Conservation (phyloP, 306 rosid species). For the Trichosanthes cucumerina region DNA sequence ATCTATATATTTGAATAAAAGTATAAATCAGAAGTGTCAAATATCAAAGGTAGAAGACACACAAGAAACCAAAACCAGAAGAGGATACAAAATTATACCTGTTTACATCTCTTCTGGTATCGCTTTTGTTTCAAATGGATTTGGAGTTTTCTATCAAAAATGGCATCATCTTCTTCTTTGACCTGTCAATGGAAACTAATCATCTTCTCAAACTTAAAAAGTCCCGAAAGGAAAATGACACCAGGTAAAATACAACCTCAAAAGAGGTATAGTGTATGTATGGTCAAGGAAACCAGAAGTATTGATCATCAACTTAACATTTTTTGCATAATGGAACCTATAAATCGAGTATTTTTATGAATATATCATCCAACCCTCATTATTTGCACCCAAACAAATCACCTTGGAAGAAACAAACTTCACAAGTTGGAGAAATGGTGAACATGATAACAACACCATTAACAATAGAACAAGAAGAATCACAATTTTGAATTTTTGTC, state of each 20-base stretch:
- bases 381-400: too few species aligned
- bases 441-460: too few species aligned
- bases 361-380: too few species aligned
- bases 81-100: constrained; percentile 27
- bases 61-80: constrained; percentile 9
- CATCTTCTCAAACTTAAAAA: background rate
- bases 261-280: background rate
- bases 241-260: background rate
- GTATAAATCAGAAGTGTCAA: background rate
- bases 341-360: too few species aligned
- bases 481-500: too few species aligned
- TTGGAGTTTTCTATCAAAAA: constrained; percentile 62
- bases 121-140: constrained; percentile 64
- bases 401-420: too few species aligned
- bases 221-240: background rate
- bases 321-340: too few species aligned
- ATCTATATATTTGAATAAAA: background rate
- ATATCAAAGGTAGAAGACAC: background rate
- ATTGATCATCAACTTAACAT: too few species aligned
- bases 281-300: background rate
- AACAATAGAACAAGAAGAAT: too few species aligned
- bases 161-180: constrained; percentile 91
- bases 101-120: constrained; percentile 46
- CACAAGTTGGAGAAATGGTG: too few species aligned
- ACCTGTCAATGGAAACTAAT: constrained; percentile 37